These are phyloP conservation scores for Thozetella sp. DNA, from an alignment of 495 filamentous ascomycete species.

Conservation along the genomic window DNA sequence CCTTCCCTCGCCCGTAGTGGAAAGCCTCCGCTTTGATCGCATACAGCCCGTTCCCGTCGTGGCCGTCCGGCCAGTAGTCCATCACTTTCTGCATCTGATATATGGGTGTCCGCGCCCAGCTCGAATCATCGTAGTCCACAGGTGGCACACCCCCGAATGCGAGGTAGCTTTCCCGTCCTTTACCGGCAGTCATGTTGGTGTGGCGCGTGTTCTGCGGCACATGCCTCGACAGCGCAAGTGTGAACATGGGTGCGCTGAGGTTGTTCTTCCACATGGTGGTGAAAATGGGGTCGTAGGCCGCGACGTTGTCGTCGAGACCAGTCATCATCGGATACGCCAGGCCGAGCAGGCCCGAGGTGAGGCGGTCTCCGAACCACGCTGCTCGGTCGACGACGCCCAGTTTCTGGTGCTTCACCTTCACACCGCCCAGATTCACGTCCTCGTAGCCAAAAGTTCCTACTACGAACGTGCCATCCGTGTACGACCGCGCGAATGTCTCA, in stretches of 20 bases:
- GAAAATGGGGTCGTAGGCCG: conserved; percentile 56
- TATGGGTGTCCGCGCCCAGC: conserved; percentile 32
- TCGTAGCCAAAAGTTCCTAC: conserved; percentile 56
- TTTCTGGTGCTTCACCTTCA: conserved; percentile 50
- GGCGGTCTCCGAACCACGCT: conserved; percentile 48
- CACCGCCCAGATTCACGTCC: conserved; percentile 47
- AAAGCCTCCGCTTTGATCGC: conserved; percentile 28
- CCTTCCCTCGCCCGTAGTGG: conserved; percentile 14
- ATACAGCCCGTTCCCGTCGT: conserved; percentile 27
- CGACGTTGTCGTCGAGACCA: conserved; percentile 25
- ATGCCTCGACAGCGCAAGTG: conserved; percentile 36
- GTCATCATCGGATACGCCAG: conserved; percentile 58
- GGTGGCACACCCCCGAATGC: conserved; percentile 50
- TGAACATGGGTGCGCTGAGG: conserved; percentile 55
- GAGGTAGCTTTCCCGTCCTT: conserved; percentile 18
- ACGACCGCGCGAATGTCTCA: conserved; percentile 55
- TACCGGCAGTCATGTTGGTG: neutral
- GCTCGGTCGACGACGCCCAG: conserved; percentile 52
- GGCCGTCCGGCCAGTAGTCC: conserved; percentile 19
- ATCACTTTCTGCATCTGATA: conserved; percentile 16
- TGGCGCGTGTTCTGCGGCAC: conserved; percentile 3
- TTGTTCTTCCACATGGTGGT: conserved; percentile 54
- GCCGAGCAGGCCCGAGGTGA: conserved; percentile 55
- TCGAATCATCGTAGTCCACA: conserved; percentile 24
- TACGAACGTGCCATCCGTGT: conserved; percentile 56